phyloP scores from a whole-genome alignment of 805 yeast species.

The Cyberlindnera maclurae region DNA sequence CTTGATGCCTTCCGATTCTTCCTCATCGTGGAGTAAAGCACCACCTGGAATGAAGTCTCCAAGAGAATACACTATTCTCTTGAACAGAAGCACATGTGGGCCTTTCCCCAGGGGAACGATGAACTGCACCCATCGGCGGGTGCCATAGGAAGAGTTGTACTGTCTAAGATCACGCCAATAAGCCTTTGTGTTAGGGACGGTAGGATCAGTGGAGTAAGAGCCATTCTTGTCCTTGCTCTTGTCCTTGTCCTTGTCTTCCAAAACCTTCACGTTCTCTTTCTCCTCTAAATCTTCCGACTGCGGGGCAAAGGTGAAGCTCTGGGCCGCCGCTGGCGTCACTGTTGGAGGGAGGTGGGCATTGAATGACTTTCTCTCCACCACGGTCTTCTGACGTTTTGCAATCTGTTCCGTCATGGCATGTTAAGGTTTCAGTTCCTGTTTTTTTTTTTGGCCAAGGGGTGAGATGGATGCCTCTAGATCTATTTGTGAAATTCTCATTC shows the following conservation, averaged over 20 bases:
- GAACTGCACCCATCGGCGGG: slow-evolving; percentile 12
- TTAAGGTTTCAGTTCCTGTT: too few species aligned
- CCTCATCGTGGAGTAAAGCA: slow-evolving; percentile 8
- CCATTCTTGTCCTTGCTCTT: not conserved
- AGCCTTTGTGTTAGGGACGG: slow-evolving; percentile 2
- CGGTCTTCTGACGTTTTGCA: too few species aligned
- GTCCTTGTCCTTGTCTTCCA: slow-evolving; percentile 1
- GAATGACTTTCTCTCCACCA: too few species aligned
- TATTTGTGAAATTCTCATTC: not conserved
- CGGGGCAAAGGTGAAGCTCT: too few species aligned
- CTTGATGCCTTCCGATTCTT: slow-evolving; percentile 7
- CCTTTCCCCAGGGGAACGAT: slow-evolving; percentile 9
- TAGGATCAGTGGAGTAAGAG: slow-evolving; percentile 2
- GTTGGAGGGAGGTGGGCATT: too few species aligned
- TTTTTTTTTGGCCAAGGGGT: too few species aligned
- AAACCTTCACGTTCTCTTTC: too few species aligned
- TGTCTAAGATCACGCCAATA: slow-evolving; percentile 4
- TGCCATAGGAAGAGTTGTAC: slow-evolving; percentile 5
- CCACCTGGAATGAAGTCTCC: slow-evolving; percentile 12
- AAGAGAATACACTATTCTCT: not conserved
- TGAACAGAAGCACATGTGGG: slow-evolving; percentile 10
- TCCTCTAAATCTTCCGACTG: too few species aligned
- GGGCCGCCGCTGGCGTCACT: too few species aligned
- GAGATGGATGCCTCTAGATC: not conserved
- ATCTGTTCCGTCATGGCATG: too few species aligned